Conservation (phyloP, 1,284 basidiomycete genomes). For the Pyrrhoderma noxium region DNA sequence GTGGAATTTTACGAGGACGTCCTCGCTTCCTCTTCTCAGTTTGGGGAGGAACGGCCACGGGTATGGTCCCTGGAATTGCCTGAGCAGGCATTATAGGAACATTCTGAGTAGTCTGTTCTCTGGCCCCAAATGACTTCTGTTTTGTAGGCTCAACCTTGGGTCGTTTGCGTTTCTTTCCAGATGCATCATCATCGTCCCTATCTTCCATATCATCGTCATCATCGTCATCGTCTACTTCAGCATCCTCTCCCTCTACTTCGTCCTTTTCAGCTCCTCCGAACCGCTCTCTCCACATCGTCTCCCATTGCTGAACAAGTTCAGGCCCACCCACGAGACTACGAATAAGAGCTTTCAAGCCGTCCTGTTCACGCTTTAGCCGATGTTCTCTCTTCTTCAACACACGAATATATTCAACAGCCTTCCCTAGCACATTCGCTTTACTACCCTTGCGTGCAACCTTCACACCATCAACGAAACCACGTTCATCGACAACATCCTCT, state of each 20-base stretch:
- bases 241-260: constrained; percentile 42
- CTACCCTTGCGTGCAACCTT: constrained; percentile 78
- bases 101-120: constrained; percentile 19
- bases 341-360: constrained; percentile 60
- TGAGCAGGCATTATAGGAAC: constrained; percentile 9
- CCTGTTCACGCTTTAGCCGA: constrained; percentile 64
- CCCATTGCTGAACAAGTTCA: constrained; percentile 64
- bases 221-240: constrained; percentile 43
- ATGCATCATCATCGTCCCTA: constrained; percentile 37
- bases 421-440: constrained; percentile 77
- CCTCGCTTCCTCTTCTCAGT: constrained; percentile 79
- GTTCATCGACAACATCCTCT: constrained; percentile 56
- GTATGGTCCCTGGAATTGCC: constrained; percentile 7
- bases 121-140: constrained; percentile 27
- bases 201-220: constrained; percentile 53
- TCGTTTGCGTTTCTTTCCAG: constrained; percentile 32
- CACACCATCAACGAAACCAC: constrained; percentile 76
- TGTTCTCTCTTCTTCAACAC: constrained; percentile 69
- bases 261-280: constrained; percentile 73
- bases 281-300: constrained; percentile 57
- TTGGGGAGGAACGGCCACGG: constrained; percentile 24
- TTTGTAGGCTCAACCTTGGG: constrained; percentile 24
- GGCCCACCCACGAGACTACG: constrained; percentile 64
- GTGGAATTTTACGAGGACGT: constrained; percentile 51
- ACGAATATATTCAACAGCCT: constrained; percentile 74